Percentiles rank a stretch among this genome's conserved stretches.
Evolutionary conservation across 805 yeast species (phyloP).

Genomic region (Yarrowia keelungensis): DNA sequence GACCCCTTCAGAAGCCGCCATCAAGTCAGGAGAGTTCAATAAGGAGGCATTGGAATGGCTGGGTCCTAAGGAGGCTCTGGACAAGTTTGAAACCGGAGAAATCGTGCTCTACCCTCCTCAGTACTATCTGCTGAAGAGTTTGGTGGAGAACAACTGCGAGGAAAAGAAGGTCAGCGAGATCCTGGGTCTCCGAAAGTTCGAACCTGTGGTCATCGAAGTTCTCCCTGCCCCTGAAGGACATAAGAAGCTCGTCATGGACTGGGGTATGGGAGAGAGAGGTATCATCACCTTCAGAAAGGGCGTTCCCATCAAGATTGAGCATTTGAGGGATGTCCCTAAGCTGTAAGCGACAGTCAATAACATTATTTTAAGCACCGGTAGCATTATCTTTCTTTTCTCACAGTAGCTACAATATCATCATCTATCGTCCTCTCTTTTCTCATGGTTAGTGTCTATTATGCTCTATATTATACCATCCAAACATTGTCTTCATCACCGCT

Average conservation of each 20-base stretch:
- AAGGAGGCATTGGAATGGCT: slow-evolving; percentile 45
- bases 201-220: slow-evolving; percentile 43
- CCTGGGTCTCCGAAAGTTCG: slow-evolving; percentile 41
- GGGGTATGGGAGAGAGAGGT: slow-evolving; percentile 46
- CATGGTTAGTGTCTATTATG: slow-evolving; percentile 2
- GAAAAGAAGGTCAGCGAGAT: slow-evolving; percentile 40
- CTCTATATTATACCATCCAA: slow-evolving; percentile 23
- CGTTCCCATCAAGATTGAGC: slow-evolving; percentile 30
- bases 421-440: too few species aligned
- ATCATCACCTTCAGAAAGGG: slow-evolving; percentile 40
- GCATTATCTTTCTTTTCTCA: too few species aligned
- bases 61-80: slow-evolving; percentile 44
- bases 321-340: slow-evolving; percentile 7
- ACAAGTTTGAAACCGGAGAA: slow-evolving; percentile 42
- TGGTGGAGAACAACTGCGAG: slow-evolving; percentile 37
- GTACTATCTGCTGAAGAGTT: slow-evolving; percentile 44
- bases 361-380: too few species aligned
- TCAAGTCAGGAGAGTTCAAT: slow-evolving; percentile 36
- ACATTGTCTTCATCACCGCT: slow-evolving; percentile 14
- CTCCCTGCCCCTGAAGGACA: slow-evolving; percentile 39
- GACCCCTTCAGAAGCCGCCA: slow-evolving; percentile 26
- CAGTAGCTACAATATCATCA: too few species aligned
- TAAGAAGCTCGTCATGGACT: slow-evolving; percentile 42
- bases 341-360: background rate
- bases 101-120: slow-evolving; percentile 48